Base-by-base conservation (phyloP, 225 moss, liverwort and hornwort genomes). In the Sphagnum contortum region DNA sequence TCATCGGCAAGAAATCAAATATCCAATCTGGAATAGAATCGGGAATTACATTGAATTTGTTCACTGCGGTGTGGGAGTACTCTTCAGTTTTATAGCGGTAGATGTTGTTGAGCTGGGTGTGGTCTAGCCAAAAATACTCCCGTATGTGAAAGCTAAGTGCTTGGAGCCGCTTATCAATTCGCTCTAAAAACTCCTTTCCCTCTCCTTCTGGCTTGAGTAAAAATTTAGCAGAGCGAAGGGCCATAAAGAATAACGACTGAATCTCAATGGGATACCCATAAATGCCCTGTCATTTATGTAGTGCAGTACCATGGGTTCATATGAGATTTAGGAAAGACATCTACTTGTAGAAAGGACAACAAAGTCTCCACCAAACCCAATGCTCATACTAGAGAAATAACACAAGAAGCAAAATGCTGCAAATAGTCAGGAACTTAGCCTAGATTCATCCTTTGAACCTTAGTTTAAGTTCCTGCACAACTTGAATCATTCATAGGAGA, bases 111-210 rank as follows among this genome's bases (percentile, higher is more conserved):
- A 82, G 78, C 81, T 82, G 78, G 45, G 48, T 47, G 62, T 82
- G 81, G 64, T 82, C 81, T 8, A 82, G 69, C 81, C 81, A 82
- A 70, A 82, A 82, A 64, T 82, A 82, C 62, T 82, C 81, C 46
- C 81, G 81, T 72, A 82, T 82, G 72, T 82, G 81, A 66, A 71
- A 82, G 64, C 78, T 82, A 69, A 82, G 60, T 3, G 81, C 81
- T 47, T 74, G 75, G 57, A 82, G 61, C 67, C 81, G 55, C 67
- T 82, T 82, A 64, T 82, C 81, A 68, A 82, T 82, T 13, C 81
- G 81, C 50, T 82, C 81, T 9, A 75, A 66, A 61, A 82, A 78
- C 66, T 82, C 81, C 67, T 82, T 82, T 9, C 81, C 81, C 3
- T 77, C 81, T 3, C 72, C 77, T 64, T 82, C 81, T 12, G 77